These are phyloP conservation scores for Neofusicoccum sp. DNA, from an alignment of 2,329 filamentous ascomycete species.

Conservation along the genomic window DNA sequence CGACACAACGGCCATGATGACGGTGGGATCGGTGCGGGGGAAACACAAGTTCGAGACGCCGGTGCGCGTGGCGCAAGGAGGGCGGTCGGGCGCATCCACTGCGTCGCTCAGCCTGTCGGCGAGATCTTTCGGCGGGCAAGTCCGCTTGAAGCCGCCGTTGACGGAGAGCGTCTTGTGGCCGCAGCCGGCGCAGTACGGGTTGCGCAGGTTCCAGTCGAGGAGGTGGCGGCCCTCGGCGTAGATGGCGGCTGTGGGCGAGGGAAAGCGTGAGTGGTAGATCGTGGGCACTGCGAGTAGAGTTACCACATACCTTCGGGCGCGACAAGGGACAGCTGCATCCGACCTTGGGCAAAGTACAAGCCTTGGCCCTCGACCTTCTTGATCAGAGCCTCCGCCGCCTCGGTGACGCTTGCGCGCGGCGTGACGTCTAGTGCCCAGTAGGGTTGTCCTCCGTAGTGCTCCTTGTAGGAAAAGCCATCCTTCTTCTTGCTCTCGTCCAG, in stretches of 20 bases:
- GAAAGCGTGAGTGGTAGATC: constrained; percentile 18
- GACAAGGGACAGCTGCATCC: constrained; percentile 60
- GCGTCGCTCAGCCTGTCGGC: constrained; percentile 43
- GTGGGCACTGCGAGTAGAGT: constrained; percentile 11
- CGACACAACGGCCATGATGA: constrained; percentile 91
- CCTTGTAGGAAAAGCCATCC: constrained; percentile 60
- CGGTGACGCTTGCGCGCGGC: constrained; percentile 62
- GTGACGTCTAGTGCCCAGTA: constrained; percentile 92
- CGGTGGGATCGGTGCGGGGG: constrained; percentile 87
- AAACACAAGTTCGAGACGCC: constrained; percentile 90
- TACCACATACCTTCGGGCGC: constrained; percentile 57
- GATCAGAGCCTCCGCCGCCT: constrained; percentile 62
- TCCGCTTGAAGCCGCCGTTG: constrained; percentile 76
- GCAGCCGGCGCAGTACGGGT: constrained; percentile 88
- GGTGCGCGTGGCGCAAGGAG: constrained; percentile 74
- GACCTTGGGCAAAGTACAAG: constrained; percentile 64
- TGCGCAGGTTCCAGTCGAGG: constrained; percentile 90
- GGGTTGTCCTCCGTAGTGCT: constrained; percentile 71
- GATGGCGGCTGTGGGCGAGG: constrained; percentile 65
- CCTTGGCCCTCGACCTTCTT: constrained; percentile 60
- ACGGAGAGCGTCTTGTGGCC: constrained; percentile 77
- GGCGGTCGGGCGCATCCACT: constrained; percentile 52
- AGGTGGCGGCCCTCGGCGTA: constrained; percentile 86
- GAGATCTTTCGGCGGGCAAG: constrained; percentile 70
- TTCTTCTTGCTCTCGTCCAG: constrained; percentile 63